Conservation (phyloP, 2,329 filamentous ascomycete genomes). For the Exophiala sp. region DNA sequence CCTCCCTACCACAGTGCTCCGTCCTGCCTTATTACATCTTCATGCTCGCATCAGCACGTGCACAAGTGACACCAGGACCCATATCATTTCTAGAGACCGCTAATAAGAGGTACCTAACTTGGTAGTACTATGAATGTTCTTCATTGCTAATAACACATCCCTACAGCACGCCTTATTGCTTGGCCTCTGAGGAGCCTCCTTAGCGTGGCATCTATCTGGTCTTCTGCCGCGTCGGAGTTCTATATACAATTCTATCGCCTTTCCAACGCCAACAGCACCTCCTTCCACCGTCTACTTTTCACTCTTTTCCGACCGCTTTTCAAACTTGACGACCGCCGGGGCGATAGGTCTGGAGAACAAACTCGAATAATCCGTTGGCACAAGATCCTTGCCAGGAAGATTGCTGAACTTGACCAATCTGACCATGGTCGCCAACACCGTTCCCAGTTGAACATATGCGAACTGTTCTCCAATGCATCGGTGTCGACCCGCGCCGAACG, state of each 20-base stretch:
- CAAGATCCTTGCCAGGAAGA: conserved; percentile 62
- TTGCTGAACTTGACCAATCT: conserved; percentile 75
- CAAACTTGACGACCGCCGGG: conserved; percentile 44
- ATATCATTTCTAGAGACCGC: too few species aligned
- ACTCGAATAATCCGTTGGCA: conserved; percentile 62
- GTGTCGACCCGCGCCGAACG: conserved; percentile 88
- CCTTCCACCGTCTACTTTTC: neutral
- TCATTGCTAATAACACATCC: too few species aligned
- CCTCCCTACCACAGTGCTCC: too few species aligned
- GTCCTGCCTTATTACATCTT: too few species aligned
- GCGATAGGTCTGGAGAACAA: conserved; percentile 62
- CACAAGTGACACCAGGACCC: too few species aligned
- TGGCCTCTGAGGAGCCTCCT: neutral
- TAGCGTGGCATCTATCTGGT: neutral
- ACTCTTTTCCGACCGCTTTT: conserved; percentile 16
- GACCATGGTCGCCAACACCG: conserved; percentile 71
- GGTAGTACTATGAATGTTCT: too few species aligned
- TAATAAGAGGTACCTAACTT: too few species aligned
- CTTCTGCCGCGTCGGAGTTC: neutral
- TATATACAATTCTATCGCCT: neutral
- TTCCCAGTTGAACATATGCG: conserved; percentile 84
- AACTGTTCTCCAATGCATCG: conserved; percentile 96
- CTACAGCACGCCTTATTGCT: too few species aligned
- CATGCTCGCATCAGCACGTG: too few species aligned
- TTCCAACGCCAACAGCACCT: neutral